These are phyloP conservation scores for Calonectria honghensis DNA, from an alignment of 2,329 filamentous ascomycete genomes.

Conservation along the genomic window DNA sequence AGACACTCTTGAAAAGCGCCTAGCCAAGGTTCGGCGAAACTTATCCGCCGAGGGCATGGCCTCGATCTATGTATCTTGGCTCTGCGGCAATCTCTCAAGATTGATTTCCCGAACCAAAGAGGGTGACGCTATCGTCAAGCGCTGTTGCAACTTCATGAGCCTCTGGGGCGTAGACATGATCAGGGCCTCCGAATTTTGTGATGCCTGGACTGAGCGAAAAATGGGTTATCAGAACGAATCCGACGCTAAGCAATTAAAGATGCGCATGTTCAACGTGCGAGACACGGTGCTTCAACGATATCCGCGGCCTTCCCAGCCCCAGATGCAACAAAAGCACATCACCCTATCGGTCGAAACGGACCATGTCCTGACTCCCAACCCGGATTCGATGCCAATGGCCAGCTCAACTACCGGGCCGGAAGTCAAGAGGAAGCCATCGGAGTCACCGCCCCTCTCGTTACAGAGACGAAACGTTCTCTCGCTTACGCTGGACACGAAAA, in stretches of 20 bases:
- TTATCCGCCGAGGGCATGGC: conserved; percentile 45
- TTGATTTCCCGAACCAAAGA: background rate
- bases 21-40: conserved; percentile 33
- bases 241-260: background rate
- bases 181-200: conserved; percentile 4
- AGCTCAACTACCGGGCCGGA: no score
- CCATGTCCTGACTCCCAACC: background rate
- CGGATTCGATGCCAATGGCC: background rate
- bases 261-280: conserved; percentile 1
- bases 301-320: background rate
- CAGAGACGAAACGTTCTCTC: conserved; percentile 24
- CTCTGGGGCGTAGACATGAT: conserved; percentile 5
- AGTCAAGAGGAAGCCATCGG: background rate
- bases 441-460: background rate
- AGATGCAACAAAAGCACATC: background rate
- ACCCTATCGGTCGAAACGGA: background rate
- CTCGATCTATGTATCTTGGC: conserved; percentile 55
- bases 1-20: conserved; percentile 49
- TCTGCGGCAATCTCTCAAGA: conserved; percentile 45
- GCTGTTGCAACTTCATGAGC: conserved; percentile 5
- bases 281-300: background rate
- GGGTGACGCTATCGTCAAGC: background rate
- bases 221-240: background rate
- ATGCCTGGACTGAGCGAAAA: conserved; percentile 12
- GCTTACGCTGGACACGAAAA: conserved; percentile 11